phyloP scores from a whole-genome alignment of 1,284 basidiomycete genomes.

The Tylopilus sp. region DNA sequence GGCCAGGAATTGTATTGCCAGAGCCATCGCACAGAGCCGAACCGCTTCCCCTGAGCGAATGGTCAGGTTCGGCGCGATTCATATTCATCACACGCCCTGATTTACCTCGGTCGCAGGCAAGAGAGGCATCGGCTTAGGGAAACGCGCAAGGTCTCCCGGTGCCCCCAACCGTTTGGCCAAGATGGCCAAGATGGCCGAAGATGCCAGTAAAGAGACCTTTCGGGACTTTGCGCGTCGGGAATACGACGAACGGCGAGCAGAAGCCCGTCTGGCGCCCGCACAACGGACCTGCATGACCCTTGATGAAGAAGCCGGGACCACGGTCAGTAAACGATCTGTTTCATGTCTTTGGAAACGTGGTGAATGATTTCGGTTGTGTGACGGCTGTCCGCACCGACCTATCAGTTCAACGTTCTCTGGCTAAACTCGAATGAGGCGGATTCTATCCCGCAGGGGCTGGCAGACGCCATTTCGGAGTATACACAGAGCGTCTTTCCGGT shows the following conservation, averaged over 20 bases:
- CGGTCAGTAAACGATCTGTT: conserved; percentile 41
- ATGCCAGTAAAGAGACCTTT: conserved; percentile 52
- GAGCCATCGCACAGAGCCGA: conserved; percentile 47
- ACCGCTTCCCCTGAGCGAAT: conserved; percentile 70
- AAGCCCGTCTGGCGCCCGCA: conserved; percentile 60
- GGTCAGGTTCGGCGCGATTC: conserved; percentile 55
- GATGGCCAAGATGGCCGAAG: conserved; percentile 68
- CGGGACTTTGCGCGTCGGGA: conserved; percentile 64
- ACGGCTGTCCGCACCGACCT: neutral
- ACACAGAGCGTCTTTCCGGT: conserved; percentile 28
- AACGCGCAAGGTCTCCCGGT: conserved; percentile 65
- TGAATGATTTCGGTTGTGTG: neutral
- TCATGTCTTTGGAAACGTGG: neutral
- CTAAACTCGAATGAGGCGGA: conserved; percentile 61
- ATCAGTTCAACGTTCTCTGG: conserved; percentile 76
- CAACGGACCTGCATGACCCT: conserved; percentile 68
- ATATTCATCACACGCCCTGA: neutral
- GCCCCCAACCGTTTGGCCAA: conserved; percentile 63
- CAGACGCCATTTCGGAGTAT: conserved; percentile 52
- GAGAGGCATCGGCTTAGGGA: conserved; percentile 69
- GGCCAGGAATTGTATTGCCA: conserved; percentile 1
- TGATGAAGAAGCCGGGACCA: conserved; percentile 65
- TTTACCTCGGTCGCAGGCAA: conserved; percentile 48
- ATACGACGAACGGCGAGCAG: conserved; percentile 71
- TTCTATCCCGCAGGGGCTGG: conserved; percentile 61